These are phyloP conservation scores for Phalaenopsis hybrid DNA, from an alignment of 116 monocot species.

Conservation along the genomic window DNA sequence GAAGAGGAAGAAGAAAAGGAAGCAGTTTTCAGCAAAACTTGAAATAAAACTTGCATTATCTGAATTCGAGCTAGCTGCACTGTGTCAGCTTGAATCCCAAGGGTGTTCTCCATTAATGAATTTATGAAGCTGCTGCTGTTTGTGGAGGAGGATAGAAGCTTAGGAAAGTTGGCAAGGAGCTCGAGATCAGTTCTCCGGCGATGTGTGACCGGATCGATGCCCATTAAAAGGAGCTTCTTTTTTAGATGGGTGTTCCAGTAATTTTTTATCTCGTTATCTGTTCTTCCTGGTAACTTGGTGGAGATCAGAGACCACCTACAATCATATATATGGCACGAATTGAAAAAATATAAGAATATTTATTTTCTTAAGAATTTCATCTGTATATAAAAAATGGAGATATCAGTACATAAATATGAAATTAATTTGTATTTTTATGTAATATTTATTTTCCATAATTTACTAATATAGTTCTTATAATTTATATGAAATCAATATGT, in stretches of 20 bases:
- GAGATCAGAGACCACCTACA: conserved; percentile 50
- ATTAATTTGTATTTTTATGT: no score
- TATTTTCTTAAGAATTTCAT: no score
- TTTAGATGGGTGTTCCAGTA: conserved; percentile 58
- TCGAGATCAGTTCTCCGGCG: conserved; percentile 30
- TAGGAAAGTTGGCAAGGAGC: conserved; percentile 18
- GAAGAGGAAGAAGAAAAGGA: conserved; percentile 5
- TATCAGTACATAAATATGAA: no score
- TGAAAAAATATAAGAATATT: no score
- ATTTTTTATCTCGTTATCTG: conserved; percentile 69
- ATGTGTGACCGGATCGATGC: conserved; percentile 65
- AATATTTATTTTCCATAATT: no score
- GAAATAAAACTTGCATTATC: conserved; percentile 26
- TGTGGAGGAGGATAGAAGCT: conserved; percentile 7
- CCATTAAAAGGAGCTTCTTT: conserved; percentile 56
- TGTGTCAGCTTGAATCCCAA: background rate
- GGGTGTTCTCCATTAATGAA: conserved; percentile 16
- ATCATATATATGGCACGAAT: no score
- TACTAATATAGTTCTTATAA: no score
- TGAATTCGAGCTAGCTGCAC: conserved; percentile 20
- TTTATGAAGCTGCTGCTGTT: conserved; percentile 13
- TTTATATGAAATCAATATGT: no score
- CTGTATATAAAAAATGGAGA: no score
- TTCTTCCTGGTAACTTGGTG: conserved; percentile 31
- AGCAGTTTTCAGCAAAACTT: background rate